These are phyloP conservation scores for Globisporangium cystogenes DNA, from an alignment of 352 stramenopile species.

Conservation along the genomic window DNA sequence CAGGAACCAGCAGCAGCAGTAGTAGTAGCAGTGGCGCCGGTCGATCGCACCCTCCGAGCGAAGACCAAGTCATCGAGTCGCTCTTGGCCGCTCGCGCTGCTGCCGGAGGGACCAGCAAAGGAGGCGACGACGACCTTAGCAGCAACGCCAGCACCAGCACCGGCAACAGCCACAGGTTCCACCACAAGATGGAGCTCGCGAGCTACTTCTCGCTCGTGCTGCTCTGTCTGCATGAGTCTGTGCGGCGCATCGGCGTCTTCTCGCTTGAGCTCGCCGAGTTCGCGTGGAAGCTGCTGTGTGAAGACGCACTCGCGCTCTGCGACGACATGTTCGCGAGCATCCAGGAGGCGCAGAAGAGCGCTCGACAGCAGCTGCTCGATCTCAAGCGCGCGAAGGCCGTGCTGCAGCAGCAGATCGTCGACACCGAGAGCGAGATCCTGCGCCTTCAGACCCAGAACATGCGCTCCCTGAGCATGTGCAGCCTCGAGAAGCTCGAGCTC, in stretches of 20 bases:
- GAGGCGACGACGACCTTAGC: background rate
- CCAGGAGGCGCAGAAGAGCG: conserved; percentile 2
- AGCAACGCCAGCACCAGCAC: background rate
- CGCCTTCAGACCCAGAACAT: conserved; percentile 34
- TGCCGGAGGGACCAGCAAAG: background rate
- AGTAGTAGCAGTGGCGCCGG: too few species aligned
- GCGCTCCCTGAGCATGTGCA: conserved; percentile 23
- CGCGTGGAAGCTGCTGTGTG: conserved; percentile 19
- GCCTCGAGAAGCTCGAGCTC: conserved; percentile 27
- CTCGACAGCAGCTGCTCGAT: conserved; percentile 16
- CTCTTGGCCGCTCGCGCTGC: conserved; percentile 2
- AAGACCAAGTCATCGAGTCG: background rate
- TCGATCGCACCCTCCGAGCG: background rate
- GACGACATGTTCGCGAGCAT: conserved; percentile 14
- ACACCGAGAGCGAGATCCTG: conserved; percentile 28
- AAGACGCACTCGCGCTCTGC: conserved; percentile 21
- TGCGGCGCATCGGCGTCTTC: conserved; percentile 23
- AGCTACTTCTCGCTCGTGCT: conserved; percentile 24
- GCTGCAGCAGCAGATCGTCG: conserved; percentile 18
- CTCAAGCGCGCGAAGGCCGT: conserved; percentile 16
- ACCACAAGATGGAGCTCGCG: conserved; percentile 12
- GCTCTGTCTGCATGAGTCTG: conserved; percentile 34
- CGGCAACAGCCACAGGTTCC: background rate
- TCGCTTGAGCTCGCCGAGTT: conserved; percentile 28
- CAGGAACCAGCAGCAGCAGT: background rate